Percentiles rank a stretch among this genome's conserved stretches.
Conservation (phyloP, 2,329 filamentous ascomycete species). For the Diaporthe ampelina region DNA sequence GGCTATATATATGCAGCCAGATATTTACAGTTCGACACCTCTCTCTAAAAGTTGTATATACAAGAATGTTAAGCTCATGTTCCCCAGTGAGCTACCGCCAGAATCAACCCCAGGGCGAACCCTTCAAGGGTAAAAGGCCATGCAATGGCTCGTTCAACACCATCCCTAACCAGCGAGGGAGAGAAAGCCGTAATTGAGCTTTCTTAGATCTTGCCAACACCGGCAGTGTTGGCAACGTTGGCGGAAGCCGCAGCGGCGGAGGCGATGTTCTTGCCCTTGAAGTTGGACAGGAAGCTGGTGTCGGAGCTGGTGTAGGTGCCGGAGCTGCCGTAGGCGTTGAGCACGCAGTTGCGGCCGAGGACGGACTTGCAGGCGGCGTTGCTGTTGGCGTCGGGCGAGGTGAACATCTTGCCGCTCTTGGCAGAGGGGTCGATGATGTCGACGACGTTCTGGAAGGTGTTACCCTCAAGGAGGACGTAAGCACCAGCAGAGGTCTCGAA, state of each 20-base stretch:
- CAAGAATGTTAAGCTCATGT: conserved; percentile 19
- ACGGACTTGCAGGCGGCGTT: conserved; percentile 57
- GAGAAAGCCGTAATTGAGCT: neutral
- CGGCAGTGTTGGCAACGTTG: conserved; percentile 22
- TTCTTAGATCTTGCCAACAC: conserved; percentile 30
- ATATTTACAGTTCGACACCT: conserved; percentile 30
- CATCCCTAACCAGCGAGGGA: neutral
- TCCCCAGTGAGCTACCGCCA: neutral
- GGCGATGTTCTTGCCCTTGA: conserved; percentile 42
- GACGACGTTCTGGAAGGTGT: conserved; percentile 69
- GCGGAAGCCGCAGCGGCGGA: conserved; percentile 30
- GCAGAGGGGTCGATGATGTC: conserved; percentile 52
- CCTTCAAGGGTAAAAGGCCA: neutral
- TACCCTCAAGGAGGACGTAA: conserved; percentile 68
- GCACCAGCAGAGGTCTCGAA: conserved; percentile 64
- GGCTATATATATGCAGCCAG: neutral
- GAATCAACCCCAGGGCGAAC: neutral
- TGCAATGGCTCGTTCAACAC: neutral
- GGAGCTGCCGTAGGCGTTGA: conserved; percentile 55
- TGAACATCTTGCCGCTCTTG: conserved; percentile 44
- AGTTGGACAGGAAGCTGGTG: conserved; percentile 41
- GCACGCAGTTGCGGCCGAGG: conserved; percentile 64
- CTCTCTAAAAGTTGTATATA: conserved; percentile 16
- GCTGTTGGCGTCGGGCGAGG: conserved; percentile 45
- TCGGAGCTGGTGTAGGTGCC: conserved; percentile 33